phyloP scores from a whole-genome alignment of 164 flowering plant species.

The Houttuynia cordata region DNA sequence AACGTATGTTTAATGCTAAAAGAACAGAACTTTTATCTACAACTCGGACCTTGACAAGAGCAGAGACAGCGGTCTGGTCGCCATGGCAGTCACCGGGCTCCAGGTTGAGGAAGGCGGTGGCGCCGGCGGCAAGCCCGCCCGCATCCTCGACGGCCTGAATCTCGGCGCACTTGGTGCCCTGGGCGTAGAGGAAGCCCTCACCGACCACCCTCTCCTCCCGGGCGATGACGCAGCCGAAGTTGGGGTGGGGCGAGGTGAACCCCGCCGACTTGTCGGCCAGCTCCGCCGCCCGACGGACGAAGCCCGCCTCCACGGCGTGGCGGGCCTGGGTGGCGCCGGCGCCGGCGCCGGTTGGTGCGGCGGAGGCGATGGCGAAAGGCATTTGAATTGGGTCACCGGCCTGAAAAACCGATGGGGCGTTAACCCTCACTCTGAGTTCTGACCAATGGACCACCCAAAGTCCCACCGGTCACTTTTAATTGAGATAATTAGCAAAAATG shows the following conservation, averaged over 20 bases:
- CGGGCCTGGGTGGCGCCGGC: not conserved
- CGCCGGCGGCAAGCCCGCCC: constrained; percentile 42
- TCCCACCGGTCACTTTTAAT: too few relatives aligned
- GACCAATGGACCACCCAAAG: too few relatives aligned
- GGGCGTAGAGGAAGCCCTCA: constrained; percentile 80
- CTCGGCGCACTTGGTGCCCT: constrained; percentile 85
- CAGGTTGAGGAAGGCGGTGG: constrained; percentile 84
- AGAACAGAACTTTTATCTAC: not conserved
- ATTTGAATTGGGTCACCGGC: too few relatives aligned
- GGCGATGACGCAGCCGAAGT: constrained; percentile 86
- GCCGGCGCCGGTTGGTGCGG: not conserved
- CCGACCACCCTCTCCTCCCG: constrained; percentile 39
- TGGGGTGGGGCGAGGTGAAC: constrained; percentile 85
- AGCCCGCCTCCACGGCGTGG: constrained; percentile 35
- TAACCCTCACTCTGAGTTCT: too few relatives aligned
- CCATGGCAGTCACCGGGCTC: constrained; percentile 90
- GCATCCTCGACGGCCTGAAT: constrained; percentile 70
- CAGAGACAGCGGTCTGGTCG: constrained; percentile 65
- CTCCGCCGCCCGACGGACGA: constrained; percentile 59
- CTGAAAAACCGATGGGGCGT: too few relatives aligned
- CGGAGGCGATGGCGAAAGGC: not conserved
- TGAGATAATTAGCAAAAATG: too few relatives aligned
- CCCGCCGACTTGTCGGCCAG: constrained; percentile 87
- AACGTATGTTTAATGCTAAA: not conserved
- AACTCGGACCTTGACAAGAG: constrained; percentile 59